Percentiles rank a stretch among this genome's conserved stretches.
Evolutionary conservation across 495 filamentous ascomycete genomes (phyloP).

Genomic region (Articulospora tetracladia): DNA sequence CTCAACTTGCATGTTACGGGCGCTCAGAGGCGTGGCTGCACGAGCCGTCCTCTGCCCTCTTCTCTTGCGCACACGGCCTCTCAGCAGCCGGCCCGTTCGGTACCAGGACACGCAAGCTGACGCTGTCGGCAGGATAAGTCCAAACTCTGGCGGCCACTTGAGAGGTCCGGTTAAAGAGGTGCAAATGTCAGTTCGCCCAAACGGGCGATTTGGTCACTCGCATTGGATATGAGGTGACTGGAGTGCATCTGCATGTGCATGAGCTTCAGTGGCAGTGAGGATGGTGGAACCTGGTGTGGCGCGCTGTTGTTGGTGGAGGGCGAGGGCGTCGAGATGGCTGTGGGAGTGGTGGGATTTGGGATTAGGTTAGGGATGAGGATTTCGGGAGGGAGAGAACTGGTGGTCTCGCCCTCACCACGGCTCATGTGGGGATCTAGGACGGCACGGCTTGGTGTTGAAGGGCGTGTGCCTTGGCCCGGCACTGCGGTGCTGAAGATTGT

Average conservation of each 20-base stretch:
- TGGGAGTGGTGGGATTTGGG: not conserved
- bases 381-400: not conserved
- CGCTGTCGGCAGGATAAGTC: not conserved
- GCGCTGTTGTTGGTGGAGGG: not conserved
- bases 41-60: not conserved
- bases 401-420: not conserved
- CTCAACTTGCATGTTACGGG: not conserved
- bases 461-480: no score
- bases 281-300: not conserved
- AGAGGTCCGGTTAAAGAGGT: no score
- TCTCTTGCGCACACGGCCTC: not conserved
- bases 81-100: not conserved
- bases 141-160: no score
- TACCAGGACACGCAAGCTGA: not conserved
- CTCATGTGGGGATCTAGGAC: not conserved
- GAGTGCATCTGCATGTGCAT: no score
- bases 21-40: not conserved
- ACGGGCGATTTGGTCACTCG: no score
- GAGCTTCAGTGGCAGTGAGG: not conserved
- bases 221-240: no score
- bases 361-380: not conserved
- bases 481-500: not conserved
- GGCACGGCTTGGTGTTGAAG: not conserved
- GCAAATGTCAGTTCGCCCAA: no score
- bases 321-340: not conserved